Conservation (phyloP, 768 basidiomycete species). For the Pleurotus eryngii region DNA sequence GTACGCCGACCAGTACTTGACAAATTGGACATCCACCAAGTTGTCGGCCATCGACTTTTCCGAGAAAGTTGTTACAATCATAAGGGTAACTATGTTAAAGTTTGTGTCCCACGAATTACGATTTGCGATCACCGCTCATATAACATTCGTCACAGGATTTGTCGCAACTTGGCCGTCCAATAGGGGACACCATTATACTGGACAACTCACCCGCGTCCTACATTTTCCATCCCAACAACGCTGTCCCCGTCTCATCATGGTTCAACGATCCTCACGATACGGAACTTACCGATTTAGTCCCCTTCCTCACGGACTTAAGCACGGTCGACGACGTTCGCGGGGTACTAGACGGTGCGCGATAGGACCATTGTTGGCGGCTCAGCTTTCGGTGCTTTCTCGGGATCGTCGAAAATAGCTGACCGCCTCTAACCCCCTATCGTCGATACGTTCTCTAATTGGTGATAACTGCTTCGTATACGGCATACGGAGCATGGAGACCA, state of each 20-base stretch:
- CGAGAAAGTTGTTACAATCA: conserved; percentile 99
- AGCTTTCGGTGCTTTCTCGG: not conserved
- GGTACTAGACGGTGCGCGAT: conserved; percentile 83
- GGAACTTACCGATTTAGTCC: conserved; percentile 91
- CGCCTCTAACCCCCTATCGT: not conserved
- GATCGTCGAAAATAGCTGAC: not conserved
- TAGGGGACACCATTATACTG: conserved; percentile 92
- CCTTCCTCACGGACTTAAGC: conserved; percentile 87
- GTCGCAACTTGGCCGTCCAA: conserved; percentile 93
- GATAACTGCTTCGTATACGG: not conserved
- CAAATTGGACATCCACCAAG: conserved; percentile 90
- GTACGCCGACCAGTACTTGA: conserved; percentile 99
- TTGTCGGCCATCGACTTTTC: conserved; percentile 92
- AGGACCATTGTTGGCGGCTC: conserved; percentile 15
- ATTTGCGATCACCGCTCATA: not conserved
- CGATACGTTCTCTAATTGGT: not conserved
- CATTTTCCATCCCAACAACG: conserved; percentile 99
- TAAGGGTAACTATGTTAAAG: conserved; percentile 99
- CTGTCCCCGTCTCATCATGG: conserved; percentile 98
- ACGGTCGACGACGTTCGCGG: conserved; percentile 88
- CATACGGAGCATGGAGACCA: not conserved
- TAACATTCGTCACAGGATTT: conserved; percentile 63
- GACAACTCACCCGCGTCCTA: conserved; percentile 99
- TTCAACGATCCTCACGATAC: conserved; percentile 99
- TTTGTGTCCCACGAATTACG: conserved; percentile 26